Evolutionary conservation across 148 eudicot species (phyloP).

Genomic region (Salicornia ramosissima): DNA sequence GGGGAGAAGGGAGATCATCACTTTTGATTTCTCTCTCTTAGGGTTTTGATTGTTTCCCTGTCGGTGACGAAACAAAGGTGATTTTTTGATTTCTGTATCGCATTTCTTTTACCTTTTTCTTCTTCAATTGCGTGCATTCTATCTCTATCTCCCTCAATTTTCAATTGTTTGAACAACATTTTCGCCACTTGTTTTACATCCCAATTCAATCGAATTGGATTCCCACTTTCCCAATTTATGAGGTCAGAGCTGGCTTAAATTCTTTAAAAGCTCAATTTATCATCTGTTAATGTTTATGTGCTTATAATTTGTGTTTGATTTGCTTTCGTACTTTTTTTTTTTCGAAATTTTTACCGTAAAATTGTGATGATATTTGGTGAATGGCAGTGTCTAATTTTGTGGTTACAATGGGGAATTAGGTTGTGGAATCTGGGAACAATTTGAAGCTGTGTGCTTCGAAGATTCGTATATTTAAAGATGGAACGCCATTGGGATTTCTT

Average conservation of each 20-base stretch:
- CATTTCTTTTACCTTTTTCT: not conserved
- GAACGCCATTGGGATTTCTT: slow-evolving; percentile 36
- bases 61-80: slow-evolving; percentile 3
- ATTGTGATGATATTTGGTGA: not conserved
- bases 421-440: not conserved
- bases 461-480: slow-evolving; percentile 14
- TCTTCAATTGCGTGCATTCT: not conserved
- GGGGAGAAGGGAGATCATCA: not conserved
- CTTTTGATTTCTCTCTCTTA: slow-evolving; percentile 32
- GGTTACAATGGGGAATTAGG: slow-evolving; percentile 6
- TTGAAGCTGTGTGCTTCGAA: not conserved
- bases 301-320: not conserved
- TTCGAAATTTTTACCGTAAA: not conserved
- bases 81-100: not conserved
- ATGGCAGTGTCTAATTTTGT: not conserved
- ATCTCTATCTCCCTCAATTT: not conserved
- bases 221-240: not conserved
- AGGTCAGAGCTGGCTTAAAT: not conserved
- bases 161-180: not conserved
- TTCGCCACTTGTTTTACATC: not conserved
- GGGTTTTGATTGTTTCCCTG: slow-evolving; percentile 20
- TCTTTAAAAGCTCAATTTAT: not conserved
- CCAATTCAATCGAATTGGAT: not conserved
- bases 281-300: not conserved
- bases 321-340: not conserved